These are phyloP conservation scores for Populus hybrid DNA, from an alignment of 441 rosid species.

Conservation along the genomic window DNA sequence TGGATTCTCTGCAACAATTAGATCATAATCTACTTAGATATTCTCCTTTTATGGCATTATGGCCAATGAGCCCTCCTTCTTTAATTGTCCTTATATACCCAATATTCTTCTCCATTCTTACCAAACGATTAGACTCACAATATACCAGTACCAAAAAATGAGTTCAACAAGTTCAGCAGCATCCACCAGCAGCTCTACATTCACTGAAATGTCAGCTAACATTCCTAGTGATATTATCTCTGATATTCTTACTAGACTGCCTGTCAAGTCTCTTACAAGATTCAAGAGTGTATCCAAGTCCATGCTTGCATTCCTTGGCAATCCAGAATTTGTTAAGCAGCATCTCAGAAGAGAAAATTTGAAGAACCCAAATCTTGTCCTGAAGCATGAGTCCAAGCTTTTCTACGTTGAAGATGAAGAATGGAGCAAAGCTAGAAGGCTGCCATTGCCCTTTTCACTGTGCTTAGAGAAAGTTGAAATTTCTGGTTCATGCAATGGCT, in stretches of 20 bases:
- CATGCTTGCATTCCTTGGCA: neutral
- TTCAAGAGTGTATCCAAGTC: neutral
- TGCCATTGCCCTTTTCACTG: neutral
- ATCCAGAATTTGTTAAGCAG: neutral
- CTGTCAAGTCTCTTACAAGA: neutral
- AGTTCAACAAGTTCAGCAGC: neutral
- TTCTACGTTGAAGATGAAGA: neutral
- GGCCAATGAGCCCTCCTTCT: neutral
- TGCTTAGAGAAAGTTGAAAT: neutral
- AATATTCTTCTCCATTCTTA: neutral
- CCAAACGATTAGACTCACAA: neutral
- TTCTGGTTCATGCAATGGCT: neutral
- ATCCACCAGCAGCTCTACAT: neutral
- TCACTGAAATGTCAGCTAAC: neutral
- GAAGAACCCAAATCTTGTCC: neutral
- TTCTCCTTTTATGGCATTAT: neutral
- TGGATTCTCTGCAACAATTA: neutral
- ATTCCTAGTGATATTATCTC: neutral
- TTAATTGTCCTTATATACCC: neutral
- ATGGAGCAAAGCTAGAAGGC: constrained; percentile 2
- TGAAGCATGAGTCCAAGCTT: neutral
- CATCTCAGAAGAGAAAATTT: neutral
- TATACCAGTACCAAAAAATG: neutral
- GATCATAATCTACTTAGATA: neutral
- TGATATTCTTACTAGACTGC: neutral